A percentile compares a stretch with the other conserved stretches of the same genome.
Evolutionary conservation across 306 rosid genomes (phyloP).

Genomic region (Citrullus amarus): DNA sequence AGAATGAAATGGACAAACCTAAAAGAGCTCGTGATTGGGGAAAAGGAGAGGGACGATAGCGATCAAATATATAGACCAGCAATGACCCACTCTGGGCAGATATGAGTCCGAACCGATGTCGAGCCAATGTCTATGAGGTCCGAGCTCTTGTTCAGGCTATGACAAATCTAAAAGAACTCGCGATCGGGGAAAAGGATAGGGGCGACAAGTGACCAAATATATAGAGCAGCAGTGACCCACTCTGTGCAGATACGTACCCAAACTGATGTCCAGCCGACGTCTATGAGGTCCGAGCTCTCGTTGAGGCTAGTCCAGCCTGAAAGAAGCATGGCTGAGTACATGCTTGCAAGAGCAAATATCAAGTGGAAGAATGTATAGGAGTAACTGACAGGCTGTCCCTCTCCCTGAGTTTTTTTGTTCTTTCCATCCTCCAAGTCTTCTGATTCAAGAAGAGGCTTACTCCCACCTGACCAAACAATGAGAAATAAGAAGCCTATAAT

Average conservation of each 20-base stretch:
- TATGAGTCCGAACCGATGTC: constrained; percentile 94
- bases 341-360: constrained; percentile 88
- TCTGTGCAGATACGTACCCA: constrained; percentile 90
- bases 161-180: constrained; percentile 39
- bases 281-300: constrained; percentile 69
- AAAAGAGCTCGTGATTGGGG: constrained; percentile 70
- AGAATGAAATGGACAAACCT: background rate
- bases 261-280: constrained; percentile 95
- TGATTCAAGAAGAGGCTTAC: constrained; percentile 55
- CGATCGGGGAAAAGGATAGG: constrained; percentile 67
- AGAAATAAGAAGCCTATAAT: background rate
- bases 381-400: constrained; percentile 61
- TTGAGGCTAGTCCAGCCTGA: constrained; percentile 81
- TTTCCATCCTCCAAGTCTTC: constrained; percentile 72
- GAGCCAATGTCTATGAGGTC: constrained; percentile 89
- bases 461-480: constrained; percentile 26
- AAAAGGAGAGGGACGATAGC: constrained; percentile 57
- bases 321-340: constrained; percentile 96
- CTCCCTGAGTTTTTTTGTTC: constrained; percentile 41
- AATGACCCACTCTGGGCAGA: constrained; percentile 81
- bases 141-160: constrained; percentile 46
- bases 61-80: constrained; percentile 72
- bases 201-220: constrained; percentile 71
- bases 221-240: constrained; percentile 77
- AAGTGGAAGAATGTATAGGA: constrained; percentile 88